Percentiles rank a stretch among this genome's conserved stretches.
Conservation (phyloP, 495 filamentous ascomycete species). For the Rhypophila decipiens region DNA sequence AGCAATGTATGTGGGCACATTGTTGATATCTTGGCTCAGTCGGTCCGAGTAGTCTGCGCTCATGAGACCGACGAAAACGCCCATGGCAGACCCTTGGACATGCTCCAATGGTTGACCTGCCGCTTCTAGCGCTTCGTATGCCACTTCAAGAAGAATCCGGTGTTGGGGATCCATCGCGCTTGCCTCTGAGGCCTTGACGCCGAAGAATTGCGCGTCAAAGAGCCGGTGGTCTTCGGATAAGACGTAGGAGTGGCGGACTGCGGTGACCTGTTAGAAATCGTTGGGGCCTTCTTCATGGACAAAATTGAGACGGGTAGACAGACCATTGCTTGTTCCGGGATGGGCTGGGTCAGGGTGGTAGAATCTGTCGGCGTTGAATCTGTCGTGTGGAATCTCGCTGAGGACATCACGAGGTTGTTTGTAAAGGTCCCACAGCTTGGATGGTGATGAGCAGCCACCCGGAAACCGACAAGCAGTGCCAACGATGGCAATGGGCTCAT, state of each 20-base stretch:
- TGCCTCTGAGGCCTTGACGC: constrained; percentile 49
- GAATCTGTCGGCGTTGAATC: constrained; percentile 55
- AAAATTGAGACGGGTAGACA: constrained; percentile 45
- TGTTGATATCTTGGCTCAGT: neutral
- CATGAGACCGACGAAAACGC: constrained; percentile 33
- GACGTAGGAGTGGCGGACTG: constrained; percentile 18
- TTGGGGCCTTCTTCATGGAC: too few relatives aligned
- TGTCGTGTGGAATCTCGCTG: constrained; percentile 44
- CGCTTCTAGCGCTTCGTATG: constrained; percentile 70
- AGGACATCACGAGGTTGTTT: constrained; percentile 1
- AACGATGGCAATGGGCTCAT: constrained; percentile 57
- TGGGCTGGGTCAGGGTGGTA: constrained; percentile 40
- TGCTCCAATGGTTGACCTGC: constrained; percentile 46
- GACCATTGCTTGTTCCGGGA: constrained; percentile 33
- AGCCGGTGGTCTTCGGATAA: constrained; percentile 34
- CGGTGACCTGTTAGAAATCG: too few relatives aligned
- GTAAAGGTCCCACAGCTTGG: constrained; percentile 37
- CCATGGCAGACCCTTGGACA: constrained; percentile 3
- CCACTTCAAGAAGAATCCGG: constrained; percentile 64
- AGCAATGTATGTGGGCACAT: constrained; percentile 37
- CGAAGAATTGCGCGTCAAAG: constrained; percentile 52
- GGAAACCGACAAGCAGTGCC: constrained; percentile 57
- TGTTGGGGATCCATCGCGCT: constrained; percentile 64
- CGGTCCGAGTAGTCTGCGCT: constrained; percentile 21
- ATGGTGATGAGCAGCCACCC: constrained; percentile 37